A percentile compares a stretch with the other conserved stretches of the same genome.
These are phyloP conservation scores for Helotiales sp. DNA, from an alignment of 2,329 filamentous ascomycete species.

Conservation along the genomic window DNA sequence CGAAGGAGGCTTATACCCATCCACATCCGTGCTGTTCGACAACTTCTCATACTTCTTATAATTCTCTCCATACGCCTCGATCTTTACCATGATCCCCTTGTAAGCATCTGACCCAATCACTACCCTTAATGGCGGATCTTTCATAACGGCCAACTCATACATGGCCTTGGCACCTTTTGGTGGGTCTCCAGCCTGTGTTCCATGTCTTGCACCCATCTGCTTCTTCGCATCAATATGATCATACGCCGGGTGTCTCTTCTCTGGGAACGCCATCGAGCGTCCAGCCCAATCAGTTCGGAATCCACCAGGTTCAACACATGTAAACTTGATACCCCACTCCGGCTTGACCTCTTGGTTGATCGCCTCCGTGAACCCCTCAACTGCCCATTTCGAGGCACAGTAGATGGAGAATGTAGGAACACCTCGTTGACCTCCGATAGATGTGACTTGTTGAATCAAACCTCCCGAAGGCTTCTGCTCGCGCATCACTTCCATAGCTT, in stretches of 20 bases:
- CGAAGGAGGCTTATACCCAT: slow-evolving; percentile 12
- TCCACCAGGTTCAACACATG: slow-evolving; percentile 42
- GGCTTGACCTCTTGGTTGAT: slow-evolving; percentile 38
- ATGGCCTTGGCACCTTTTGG: slow-evolving; percentile 49
- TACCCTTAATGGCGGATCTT: slow-evolving; percentile 52
- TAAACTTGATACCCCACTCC: slow-evolving; percentile 42
- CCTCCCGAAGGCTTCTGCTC: slow-evolving; percentile 37
- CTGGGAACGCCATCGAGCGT: slow-evolving; percentile 41
- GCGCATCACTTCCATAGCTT: slow-evolving; percentile 39
- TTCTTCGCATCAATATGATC: slow-evolving; percentile 47
- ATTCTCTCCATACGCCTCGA: slow-evolving; percentile 48
- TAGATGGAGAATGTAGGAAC: slow-evolving; percentile 39
- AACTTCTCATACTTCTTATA: slow-evolving; percentile 31
- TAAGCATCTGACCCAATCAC: slow-evolving; percentile 56
- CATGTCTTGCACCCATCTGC: slow-evolving; percentile 38
- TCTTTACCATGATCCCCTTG: slow-evolving; percentile 47
- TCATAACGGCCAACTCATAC: slow-evolving; percentile 53
- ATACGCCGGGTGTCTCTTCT: slow-evolving; percentile 43
- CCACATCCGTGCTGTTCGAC: slow-evolving; percentile 27
- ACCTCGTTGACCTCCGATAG: slow-evolving; percentile 39
- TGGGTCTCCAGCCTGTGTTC: slow-evolving; percentile 42
- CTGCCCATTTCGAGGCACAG: slow-evolving; percentile 44
- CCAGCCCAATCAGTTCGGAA: slow-evolving; percentile 41
- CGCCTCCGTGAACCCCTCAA: slow-evolving; percentile 41
- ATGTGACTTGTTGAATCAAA: slow-evolving; percentile 44